These are phyloP conservation scores for Rhodotorula sp. DNA, from an alignment of 1,284 basidiomycete genomes.

Conservation along the genomic window DNA sequence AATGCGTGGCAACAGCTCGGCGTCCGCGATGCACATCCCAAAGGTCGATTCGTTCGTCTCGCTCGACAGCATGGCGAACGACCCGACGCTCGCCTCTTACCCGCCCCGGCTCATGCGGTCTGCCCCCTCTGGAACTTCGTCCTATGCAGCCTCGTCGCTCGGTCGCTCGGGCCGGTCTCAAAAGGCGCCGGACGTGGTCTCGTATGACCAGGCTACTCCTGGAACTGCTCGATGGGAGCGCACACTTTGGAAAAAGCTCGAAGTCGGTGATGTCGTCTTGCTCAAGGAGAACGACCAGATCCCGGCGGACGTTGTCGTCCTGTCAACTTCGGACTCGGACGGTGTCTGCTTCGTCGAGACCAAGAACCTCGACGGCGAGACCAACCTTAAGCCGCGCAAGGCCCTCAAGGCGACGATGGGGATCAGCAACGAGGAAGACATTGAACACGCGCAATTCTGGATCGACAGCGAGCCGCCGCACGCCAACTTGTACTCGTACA, in stretches of 20 bases:
- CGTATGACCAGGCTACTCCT: slow-evolving; percentile 65
- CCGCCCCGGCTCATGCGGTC: slow-evolving; percentile 19
- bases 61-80: slow-evolving; percentile 35
- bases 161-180: slow-evolving; percentile 8
- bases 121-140: background rate
- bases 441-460: slow-evolving; percentile 79
- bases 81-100: slow-evolving; percentile 14
- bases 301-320: slow-evolving; percentile 88
- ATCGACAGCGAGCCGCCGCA: slow-evolving; percentile 92
- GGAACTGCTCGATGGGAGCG: slow-evolving; percentile 87
- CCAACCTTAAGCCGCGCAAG: slow-evolving; percentile 85
- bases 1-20: slow-evolving; percentile 7
- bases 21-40: background rate
- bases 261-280: slow-evolving; percentile 92
- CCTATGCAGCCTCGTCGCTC: slow-evolving; percentile 6
- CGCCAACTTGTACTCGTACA: slow-evolving; percentile 88
- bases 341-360: slow-evolving; percentile 55
- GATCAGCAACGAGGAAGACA: slow-evolving; percentile 82
- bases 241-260: slow-evolving; percentile 97
- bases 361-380: slow-evolving; percentile 78
- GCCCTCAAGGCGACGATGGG: slow-evolving; percentile 71
- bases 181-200: slow-evolving; percentile 62
- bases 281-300: slow-evolving; percentile 91
- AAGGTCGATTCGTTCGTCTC: slow-evolving; percentile 39
- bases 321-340: slow-evolving; percentile 60